Percentiles rank a stretch among this genome's conserved stretches.
phyloP scores from a whole-genome alignment of 805 yeast species.

The Deakozyma indianensis region DNA sequence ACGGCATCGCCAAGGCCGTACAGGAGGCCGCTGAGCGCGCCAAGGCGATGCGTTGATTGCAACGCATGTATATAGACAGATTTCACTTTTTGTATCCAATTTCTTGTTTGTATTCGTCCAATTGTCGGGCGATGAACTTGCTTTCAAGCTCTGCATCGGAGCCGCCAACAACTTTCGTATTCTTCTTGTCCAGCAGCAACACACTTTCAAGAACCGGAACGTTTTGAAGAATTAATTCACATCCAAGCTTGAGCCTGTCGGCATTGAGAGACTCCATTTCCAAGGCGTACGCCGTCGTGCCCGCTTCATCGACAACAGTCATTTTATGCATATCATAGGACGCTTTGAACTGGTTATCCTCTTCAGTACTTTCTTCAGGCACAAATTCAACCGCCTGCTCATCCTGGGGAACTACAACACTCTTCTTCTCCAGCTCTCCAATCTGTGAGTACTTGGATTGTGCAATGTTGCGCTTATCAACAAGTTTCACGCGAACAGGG shows the following conservation, averaged over 20 bases:
- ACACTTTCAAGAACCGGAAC: not conserved
- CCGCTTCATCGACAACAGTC: not conserved
- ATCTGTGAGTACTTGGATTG: not conserved
- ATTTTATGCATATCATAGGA: not conserved
- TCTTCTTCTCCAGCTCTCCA: not conserved
- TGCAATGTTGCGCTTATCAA: not conserved
- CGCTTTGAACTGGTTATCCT: not conserved
- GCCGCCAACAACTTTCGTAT: not conserved
- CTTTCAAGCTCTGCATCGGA: not conserved
- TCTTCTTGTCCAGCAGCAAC: not conserved
- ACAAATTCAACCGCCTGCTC: not conserved
- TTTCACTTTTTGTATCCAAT: not conserved
- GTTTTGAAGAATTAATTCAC: not conserved
- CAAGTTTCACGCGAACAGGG: not conserved
- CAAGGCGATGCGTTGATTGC: conserved; percentile 6
- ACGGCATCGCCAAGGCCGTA: conserved; percentile 76
- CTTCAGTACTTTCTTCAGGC: not conserved
- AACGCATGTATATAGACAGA: not conserved
- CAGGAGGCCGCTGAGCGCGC: conserved; percentile 87
- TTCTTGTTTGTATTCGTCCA: not conserved
- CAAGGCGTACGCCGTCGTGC: not conserved
- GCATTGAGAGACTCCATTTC: not conserved
- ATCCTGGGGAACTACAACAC: not conserved
- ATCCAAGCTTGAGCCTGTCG: not conserved
- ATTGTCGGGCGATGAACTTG: not conserved